Evolutionary conservation across 2,329 filamentous ascomycete genomes (phyloP), one percentile per base, ranked within the genome.

Genomic region (Ascocoryne sarcoides): DNA sequence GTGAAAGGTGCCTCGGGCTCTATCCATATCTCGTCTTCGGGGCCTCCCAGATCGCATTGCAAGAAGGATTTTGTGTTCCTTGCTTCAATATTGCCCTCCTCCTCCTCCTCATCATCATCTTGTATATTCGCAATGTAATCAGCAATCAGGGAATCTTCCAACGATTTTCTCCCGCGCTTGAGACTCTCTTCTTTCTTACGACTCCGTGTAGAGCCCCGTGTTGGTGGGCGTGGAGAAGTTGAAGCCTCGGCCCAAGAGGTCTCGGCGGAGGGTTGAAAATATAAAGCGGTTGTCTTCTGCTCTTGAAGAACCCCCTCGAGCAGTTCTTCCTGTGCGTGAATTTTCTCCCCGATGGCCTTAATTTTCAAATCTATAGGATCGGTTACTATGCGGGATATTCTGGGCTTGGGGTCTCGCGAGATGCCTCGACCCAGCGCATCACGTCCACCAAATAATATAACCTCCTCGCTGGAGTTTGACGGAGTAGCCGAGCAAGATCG

Each of bases 391-490:
- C 14, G 3, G 10, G 18, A 12, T 19, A 8, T 17, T 4, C 20
- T 16, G 5, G n/a, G 7, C n/a, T 12, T 30, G 4, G 31, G 8
- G 28, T 21, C 21, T 30, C 42, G 36, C 17, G 49, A 39, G 8
- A 49, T 32, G 4, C 30, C 40, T 37, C 39, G 32, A 9, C 39
- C 39, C 15, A 46, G 17, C 12, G 37, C 31, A 33, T 53, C 47
- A 21, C 78, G 68, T 29, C 78, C 78, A 43, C 67, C 71, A 56
- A 84, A 86, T 0, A 85, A 54, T 34, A 88, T 77, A 4, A 86
- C 66, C 48, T 95, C 85, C 35, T 84, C 83, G 53, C 80, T 83
- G 0, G 82, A 84, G 47, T 76, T 69, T 0, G 70, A 71, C 5
- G 56, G 54, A 2, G 63, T 62, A 12, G 64, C 64, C 15, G 60